Percentiles rank a stretch among this genome's conserved stretches.
Evolutionary conservation across 768 basidiomycete species (phyloP).

Genomic region (Mycena galericulata): DNA sequence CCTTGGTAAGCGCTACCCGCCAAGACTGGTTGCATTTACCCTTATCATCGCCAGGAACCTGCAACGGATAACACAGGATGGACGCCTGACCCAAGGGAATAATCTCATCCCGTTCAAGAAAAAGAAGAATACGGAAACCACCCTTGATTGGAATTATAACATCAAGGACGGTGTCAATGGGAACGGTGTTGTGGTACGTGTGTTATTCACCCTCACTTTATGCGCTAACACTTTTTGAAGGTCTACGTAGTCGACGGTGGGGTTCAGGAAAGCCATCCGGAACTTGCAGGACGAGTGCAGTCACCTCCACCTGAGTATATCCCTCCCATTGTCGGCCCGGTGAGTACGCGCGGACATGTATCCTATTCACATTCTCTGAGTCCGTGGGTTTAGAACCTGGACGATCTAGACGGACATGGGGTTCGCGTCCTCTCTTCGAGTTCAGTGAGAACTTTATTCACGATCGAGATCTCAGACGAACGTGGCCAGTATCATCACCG

Average conservation of each 20-base stretch:
- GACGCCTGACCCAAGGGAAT: background rate
- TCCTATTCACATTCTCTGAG: background rate
- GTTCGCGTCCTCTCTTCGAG: background rate
- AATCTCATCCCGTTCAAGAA: background rate
- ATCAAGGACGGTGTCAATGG: background rate
- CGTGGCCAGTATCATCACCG: background rate
- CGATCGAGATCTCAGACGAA: background rate
- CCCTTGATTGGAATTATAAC: background rate
- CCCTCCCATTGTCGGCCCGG: background rate
- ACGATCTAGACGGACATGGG: background rate
- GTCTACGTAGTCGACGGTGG: background rate
- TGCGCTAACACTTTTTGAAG: background rate
- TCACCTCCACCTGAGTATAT: background rate
- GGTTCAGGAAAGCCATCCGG: background rate
- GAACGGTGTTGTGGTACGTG: background rate
- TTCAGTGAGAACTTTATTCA: background rate
- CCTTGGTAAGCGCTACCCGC: background rate
- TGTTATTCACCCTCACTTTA: background rate
- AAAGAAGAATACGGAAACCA: background rate
- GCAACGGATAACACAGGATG: background rate
- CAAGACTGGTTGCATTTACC: background rate
- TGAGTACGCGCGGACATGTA: background rate
- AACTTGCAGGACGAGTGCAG: background rate
- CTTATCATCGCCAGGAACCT: background rate
- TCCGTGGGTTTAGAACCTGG: background rate